Conservation (phyloP, 345 rosid genomes). For the Odontarrhena argentea region DNA sequence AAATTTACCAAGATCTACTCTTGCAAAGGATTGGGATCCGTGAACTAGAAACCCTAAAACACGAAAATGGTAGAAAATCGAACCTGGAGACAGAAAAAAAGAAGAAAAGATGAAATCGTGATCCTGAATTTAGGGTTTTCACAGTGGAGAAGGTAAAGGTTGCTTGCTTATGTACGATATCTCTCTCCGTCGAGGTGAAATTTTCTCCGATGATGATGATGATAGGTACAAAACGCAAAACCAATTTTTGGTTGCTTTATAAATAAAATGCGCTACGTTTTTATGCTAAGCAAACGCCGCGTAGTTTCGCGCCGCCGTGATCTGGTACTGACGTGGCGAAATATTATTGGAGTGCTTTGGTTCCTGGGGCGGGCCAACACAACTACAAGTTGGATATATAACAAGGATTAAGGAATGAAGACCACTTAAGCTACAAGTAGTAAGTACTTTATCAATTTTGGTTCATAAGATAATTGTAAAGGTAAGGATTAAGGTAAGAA, state of each 20-base stretch:
- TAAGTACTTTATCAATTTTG: too few relatives aligned
- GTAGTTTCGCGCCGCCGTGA: slow-evolving; percentile 41
- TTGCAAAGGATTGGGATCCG: slow-evolving; percentile 24
- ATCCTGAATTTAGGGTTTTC: slow-evolving; percentile 18
- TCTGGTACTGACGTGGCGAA: background rate
- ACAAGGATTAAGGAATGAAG: too few relatives aligned
- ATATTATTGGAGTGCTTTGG: background rate
- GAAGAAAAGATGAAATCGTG: slow-evolving; percentile 2
- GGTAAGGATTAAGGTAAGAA: too few relatives aligned
- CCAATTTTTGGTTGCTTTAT: slow-evolving; percentile 2
- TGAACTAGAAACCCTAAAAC: slow-evolving; percentile 19
- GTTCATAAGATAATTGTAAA: too few relatives aligned
- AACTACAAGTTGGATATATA: background rate
- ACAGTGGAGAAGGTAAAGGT: slow-evolving; percentile 5
- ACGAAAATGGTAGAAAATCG: background rate
- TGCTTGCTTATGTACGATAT: slow-evolving; percentile 29
- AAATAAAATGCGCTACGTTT: slow-evolving; percentile 36
- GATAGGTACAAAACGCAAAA: slow-evolving; percentile 14
- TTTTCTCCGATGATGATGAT: slow-evolving; percentile 32
- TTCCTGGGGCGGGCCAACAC: background rate
- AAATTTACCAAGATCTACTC: slow-evolving; percentile 12
- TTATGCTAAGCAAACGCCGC: slow-evolving; percentile 36
- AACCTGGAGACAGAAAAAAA: slow-evolving; percentile 18
- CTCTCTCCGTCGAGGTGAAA: slow-evolving; percentile 27
- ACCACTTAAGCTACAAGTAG: too few relatives aligned